phyloP scores from a whole-genome alignment of 75 land plant genomes.

The Pinus taeda region DNA sequence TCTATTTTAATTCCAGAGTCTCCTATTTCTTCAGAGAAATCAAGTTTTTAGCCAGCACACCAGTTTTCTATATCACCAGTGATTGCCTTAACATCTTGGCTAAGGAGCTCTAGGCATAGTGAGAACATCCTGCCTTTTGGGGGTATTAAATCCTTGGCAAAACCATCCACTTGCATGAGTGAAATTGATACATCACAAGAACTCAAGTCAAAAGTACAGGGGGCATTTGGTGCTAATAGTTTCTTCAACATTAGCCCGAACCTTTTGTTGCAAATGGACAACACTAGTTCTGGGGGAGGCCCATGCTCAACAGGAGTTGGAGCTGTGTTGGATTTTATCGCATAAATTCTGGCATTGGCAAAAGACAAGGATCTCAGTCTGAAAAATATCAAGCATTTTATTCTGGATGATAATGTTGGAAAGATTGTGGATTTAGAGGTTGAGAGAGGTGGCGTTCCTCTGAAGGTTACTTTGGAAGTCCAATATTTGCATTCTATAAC shows the following conservation, averaged over 20 bases:
- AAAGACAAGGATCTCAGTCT: too few species aligned
- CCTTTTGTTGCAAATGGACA: slow-evolving; percentile 73
- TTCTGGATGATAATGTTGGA: too few species aligned
- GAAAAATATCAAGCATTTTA: too few species aligned
- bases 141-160: slow-evolving; percentile 45
- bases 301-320: slow-evolving; percentile 84
- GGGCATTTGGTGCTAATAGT: slow-evolving; percentile 19
- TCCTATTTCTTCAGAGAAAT: slow-evolving; percentile 67
- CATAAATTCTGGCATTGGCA: too few species aligned
- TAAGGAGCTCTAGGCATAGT: slow-evolving; percentile 36
- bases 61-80: slow-evolving; percentile 52
- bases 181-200: slow-evolving; percentile 44
- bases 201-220: slow-evolving; percentile 27
- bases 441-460: too few species aligned
- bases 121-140: slow-evolving; percentile 28
- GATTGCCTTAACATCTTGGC: slow-evolving; percentile 51
- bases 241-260: slow-evolving; percentile 43
- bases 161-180: slow-evolving; percentile 34
- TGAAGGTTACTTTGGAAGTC: too few species aligned
- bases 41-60: slow-evolving; percentile 21
- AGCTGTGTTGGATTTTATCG: slow-evolving; percentile 77
- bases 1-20: slow-evolving; percentile 43
- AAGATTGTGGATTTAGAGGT: too few species aligned
- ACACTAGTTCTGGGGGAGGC: slow-evolving; percentile 87
- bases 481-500: too few species aligned